A percentile compares a stretch with the other conserved stretches of the same genome.
Evolutionary conservation across 228 moss, liverwort and hornwort species (phyloP).

Genomic region (Sphagnum magellanicum): DNA sequence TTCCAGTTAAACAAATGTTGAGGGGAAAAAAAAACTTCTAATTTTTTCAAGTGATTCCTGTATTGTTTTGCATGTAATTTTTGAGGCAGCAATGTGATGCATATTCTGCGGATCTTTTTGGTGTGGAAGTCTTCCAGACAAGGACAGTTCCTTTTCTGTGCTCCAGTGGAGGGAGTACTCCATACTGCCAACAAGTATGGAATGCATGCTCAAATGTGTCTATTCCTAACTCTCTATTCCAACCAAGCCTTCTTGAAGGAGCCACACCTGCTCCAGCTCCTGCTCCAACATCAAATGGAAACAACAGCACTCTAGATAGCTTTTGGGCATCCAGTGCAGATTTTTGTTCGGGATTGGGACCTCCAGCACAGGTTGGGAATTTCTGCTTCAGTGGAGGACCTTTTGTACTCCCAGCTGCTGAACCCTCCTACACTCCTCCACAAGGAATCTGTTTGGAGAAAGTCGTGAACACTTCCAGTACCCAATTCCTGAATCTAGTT

Average conservation of each 20-base stretch:
- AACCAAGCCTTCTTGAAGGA: slow-evolving; percentile 24
- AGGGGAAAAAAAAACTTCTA: not conserved
- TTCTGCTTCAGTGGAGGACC: slow-evolving; percentile 77
- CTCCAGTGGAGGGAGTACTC: slow-evolving; percentile 12
- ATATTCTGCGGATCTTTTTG: slow-evolving; percentile 68
- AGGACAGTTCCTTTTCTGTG: slow-evolving; percentile 62
- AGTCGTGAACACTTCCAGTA: slow-evolving; percentile 24
- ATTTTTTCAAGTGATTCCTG: not conserved
- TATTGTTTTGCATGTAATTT: not conserved
- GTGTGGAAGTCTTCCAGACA: slow-evolving; percentile 6
- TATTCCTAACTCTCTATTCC: slow-evolving; percentile 65
- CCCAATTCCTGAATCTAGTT: slow-evolving; percentile 57
- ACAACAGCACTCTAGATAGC: slow-evolving; percentile 21
- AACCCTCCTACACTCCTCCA: slow-evolving; percentile 27
- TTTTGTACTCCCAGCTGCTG: slow-evolving; percentile 17
- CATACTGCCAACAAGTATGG: slow-evolving; percentile 70
- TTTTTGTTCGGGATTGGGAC: slow-evolving; percentile 50
- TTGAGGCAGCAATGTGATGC: slow-evolving; percentile 71
- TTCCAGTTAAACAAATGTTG: not conserved
- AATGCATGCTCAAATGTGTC: slow-evolving; percentile 49
- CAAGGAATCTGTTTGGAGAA: slow-evolving; percentile 67
- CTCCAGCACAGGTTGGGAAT: slow-evolving; percentile 16
- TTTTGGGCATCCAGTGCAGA: slow-evolving; percentile 43
- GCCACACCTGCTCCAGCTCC: slow-evolving; percentile 10
- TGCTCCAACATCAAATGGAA: slow-evolving; percentile 6